Evolutionary conservation across 495 filamentous ascomycete species (phyloP), one percentile per base, ranked within the genome.

Genomic region (Aspergillus steynii): DNA sequence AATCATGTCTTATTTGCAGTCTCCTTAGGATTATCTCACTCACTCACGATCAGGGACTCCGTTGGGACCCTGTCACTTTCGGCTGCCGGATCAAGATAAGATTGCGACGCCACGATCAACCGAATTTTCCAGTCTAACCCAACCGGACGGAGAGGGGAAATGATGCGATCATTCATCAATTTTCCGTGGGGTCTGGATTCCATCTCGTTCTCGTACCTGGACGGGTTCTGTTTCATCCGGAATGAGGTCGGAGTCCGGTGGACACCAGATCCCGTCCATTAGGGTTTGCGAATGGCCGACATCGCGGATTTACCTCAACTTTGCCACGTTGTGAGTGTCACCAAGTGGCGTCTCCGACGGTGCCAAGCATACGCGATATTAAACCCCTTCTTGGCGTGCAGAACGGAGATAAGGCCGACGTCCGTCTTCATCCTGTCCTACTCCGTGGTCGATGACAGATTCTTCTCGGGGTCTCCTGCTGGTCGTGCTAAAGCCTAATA

Each of bases 221-320:
- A 42, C 4, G 37, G 10, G 0, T 4, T 42, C 10, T 27, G 31
- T 42, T 25, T 42, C 31, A 55, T 26, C 31, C 31, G 31, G 53
- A 42, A 37, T 31, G 27, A 55, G 12, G 31, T 10, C 31, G 53
- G 53, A 55, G 53, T 55, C 53, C 53, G 31, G 53, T 55, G 53
- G 53, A 14, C 20, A 34, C 27, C 31, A 31, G 15, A 10, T 45
- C 15, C 32, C 12, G 4, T 27, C 42, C 7, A 9, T 29, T 52
- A 29, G 50, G 50, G 50, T 52, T 34, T 15, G 37, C 37, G 37
- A 20, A 20, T 20, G 20, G 20, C 20, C 20, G 20, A 15, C 37
- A 10, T 42, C 9, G 37, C 14, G 37, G 37, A 34, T 34, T 34
- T 42, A 42, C 50, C 29, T n/a, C 4, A 53, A 29, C 4, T 4